These are phyloP conservation scores for Acanthamoeba healyi DNA, from an alignment of 208 protist genomes.

Conservation along the genomic window DNA sequence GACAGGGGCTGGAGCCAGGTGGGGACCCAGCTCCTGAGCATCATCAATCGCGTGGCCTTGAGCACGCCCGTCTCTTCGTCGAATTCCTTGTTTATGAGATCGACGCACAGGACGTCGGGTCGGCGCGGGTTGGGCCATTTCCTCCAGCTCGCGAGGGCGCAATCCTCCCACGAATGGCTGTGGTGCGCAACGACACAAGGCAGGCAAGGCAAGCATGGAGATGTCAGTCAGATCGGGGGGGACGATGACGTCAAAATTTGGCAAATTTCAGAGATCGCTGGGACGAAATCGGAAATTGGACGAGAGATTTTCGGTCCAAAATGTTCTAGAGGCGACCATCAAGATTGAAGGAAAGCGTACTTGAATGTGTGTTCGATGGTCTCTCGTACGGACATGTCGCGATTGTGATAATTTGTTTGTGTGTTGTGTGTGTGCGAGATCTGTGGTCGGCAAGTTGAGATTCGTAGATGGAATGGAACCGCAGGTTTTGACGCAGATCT, in stretches of 20 bases:
- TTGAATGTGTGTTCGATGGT: conserved; percentile 80
- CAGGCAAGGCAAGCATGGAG: background rate
- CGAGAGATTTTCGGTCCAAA: too few species aligned
- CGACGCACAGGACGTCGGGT: conserved; percentile 81
- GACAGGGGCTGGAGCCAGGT: conserved; percentile 74
- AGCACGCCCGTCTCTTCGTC: conserved; percentile 79
- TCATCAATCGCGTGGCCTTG: conserved; percentile 76
- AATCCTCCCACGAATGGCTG: conserved; percentile 81
- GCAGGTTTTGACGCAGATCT: too few species aligned
- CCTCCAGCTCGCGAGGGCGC: conserved; percentile 78
- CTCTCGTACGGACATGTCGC: conserved; percentile 79
- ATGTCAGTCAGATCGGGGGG: conserved; percentile 3
- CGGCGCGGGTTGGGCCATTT: conserved; percentile 81
- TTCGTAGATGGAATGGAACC: too few species aligned
- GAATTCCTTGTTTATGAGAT: conserved; percentile 79
- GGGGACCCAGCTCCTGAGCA: conserved; percentile 75
- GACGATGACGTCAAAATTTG: too few species aligned
- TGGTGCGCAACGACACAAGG: background rate
- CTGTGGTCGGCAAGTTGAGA: too few species aligned
- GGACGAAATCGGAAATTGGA: too few species aligned
- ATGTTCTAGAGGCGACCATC: background rate
- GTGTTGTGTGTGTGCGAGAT: too few species aligned
- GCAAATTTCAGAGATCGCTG: too few species aligned
- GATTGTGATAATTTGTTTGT: too few species aligned
- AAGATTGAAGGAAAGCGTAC: conserved; percentile 58